Base-by-base conservation (phyloP, 2,329 filamentous ascomycete genomes). In the Fusarium denticulatum region DNA sequence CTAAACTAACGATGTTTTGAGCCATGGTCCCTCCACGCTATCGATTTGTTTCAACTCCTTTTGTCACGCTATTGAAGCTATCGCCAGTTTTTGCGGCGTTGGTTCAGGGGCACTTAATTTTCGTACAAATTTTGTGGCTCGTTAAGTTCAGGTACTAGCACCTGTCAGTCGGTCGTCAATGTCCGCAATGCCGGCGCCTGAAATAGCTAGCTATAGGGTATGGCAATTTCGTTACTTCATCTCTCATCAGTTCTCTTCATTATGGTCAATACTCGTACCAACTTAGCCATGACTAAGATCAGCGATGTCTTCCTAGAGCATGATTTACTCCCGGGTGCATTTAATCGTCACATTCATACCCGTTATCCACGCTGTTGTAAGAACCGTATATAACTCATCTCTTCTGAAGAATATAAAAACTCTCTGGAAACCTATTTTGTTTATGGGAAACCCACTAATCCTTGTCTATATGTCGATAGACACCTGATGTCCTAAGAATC, bases 41-140 rank as follows among this genome's bases (percentile, higher is more conserved):
- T 69, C 40, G 67, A 69, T 53, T 69, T 42, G 53, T 67, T 61
- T 61, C 46, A 52, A 52, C 39, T 50, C 30, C 8, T 62, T 32
- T 43, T 18, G 18, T 16, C 40, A 13, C 64, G 32, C 65, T 69
- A 69, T 59, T 49, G 59, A 64, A 59, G 65, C 66, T 47, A 69
- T 69, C 66, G 22, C 7, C 26, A 58, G 20, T 32, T 52, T 59
- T 47, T 47, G 50, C 30, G 32, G 20, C 65, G 11, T 28, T 39
- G 24, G 58, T 20, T 69, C 58, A 69, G 67, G 67, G 65, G 67
- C 15, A 58, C 4, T 10, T 15, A 12, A 30, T 30, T 42, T 68
- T 37, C 37, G 15, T 16, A 9, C 34, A 28, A 46, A n/a, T 34
- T 18, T 47, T 53, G 61, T 62, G 43, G 39, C 50, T 69, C 32